Evolutionary conservation across 495 filamentous ascomycete species (phyloP).

Genomic region (Endocarpon pusillum): DNA sequence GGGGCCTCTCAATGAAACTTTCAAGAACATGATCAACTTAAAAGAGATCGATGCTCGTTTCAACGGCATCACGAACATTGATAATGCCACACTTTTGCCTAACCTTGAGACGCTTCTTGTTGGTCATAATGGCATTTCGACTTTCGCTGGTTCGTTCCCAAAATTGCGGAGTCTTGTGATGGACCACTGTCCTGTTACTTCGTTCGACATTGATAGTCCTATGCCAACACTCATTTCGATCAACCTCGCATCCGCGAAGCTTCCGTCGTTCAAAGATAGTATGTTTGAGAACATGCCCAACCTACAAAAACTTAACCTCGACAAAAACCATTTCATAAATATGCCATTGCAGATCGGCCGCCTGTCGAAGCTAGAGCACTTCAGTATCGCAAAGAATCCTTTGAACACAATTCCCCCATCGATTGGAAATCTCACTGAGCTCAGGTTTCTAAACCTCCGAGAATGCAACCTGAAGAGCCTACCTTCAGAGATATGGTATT

Average conservation of each 20-base stretch:
- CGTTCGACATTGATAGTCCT: slow-evolving; percentile 63
- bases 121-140: slow-evolving; percentile 80
- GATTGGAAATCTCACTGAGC: slow-evolving; percentile 68
- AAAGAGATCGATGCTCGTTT: slow-evolving; percentile 89
- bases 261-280: slow-evolving; percentile 67
- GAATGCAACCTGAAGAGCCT: slow-evolving; percentile 83
- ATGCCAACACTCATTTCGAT: slow-evolving; percentile 69
- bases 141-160: slow-evolving; percentile 71
- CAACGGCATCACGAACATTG: slow-evolving; percentile 73
- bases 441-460: slow-evolving; percentile 69
- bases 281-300: slow-evolving; percentile 78
- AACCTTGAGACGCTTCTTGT: slow-evolving; percentile 70
- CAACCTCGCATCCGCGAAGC: slow-evolving; percentile 73
- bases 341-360: slow-evolving; percentile 71
- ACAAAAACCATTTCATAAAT: slow-evolving; percentile 90
- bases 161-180: slow-evolving; percentile 68
- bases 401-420: slow-evolving; percentile 67
- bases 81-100: slow-evolving; percentile 65
- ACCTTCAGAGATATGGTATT: slow-evolving; percentile 86
- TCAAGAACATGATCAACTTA: slow-evolving; percentile 54
- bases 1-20: slow-evolving; percentile 51
- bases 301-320: slow-evolving; percentile 69
- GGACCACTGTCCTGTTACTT: slow-evolving; percentile 84
- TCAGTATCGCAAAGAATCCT: slow-evolving; percentile 85
- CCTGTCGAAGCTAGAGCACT: slow-evolving; percentile 66